These are phyloP conservation scores for Serendipita sp. DNA, from an alignment of 768 basidiomycete species.

Conservation along the genomic window DNA sequence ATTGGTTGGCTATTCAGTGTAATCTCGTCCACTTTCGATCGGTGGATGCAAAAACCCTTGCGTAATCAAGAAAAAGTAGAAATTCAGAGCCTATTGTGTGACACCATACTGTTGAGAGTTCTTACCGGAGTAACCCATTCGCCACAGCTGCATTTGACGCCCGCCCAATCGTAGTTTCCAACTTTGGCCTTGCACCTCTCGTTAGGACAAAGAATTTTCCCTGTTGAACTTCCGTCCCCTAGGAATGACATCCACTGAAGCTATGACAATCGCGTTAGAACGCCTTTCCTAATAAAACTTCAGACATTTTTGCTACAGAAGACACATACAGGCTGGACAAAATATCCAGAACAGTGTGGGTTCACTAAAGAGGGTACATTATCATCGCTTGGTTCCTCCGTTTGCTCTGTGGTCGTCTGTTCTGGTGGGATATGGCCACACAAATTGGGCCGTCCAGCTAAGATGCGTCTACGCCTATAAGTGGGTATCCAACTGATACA, in stretches of 20 bases:
- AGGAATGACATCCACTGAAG: slow-evolving; percentile 95
- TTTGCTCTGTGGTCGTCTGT: slow-evolving; percentile 9
- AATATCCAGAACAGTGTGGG: slow-evolving; percentile 87
- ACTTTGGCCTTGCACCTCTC: slow-evolving; percentile 79
- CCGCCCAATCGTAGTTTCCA: slow-evolving; percentile 96
- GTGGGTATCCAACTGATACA: background rate
- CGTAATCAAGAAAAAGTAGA: background rate
- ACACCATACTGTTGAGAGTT: slow-evolving; percentile 6
- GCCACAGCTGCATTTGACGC: slow-evolving; percentile 77
- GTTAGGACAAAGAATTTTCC: slow-evolving; percentile 88
- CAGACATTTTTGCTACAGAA: background rate
- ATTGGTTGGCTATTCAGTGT: slow-evolving; percentile 8
- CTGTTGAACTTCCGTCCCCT: slow-evolving; percentile 55
- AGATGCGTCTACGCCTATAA: slow-evolving; percentile 41
- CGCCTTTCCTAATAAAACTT: background rate
- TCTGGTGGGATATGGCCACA: slow-evolving; percentile 54
- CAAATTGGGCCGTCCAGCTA: slow-evolving; percentile 88
- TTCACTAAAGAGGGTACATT: slow-evolving; percentile 32
- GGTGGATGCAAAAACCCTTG: slow-evolving; percentile 38
- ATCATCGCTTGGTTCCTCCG: slow-evolving; percentile 38
- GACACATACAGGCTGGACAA: slow-evolving; percentile 74
- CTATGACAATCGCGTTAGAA: slow-evolving; percentile 21
- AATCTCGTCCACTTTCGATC: slow-evolving; percentile 40
- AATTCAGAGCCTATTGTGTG: background rate
- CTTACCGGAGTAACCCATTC: slow-evolving; percentile 84